A percentile compares a stretch with the other conserved stretches of the same genome.
These are phyloP conservation scores for Aspergillus eucalypticola DNA, from an alignment of 2,329 filamentous ascomycete species.

Conservation along the genomic window DNA sequence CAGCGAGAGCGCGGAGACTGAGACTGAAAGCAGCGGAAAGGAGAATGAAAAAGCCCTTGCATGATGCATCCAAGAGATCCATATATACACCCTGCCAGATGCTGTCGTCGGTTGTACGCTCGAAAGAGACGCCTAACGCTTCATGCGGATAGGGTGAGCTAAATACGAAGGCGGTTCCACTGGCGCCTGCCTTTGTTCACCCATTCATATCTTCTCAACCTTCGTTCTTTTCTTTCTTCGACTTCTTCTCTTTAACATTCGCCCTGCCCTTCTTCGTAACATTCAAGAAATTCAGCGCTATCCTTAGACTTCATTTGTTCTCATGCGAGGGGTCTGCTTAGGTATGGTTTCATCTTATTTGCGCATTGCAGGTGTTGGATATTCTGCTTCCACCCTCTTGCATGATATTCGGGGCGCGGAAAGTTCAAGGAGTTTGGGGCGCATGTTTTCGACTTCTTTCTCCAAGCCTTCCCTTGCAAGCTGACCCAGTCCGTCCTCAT, in stretches of 20 bases:
- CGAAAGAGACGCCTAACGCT: slow-evolving; percentile 33
- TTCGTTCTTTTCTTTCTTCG: neutral
- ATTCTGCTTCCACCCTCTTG: slow-evolving; percentile 1
- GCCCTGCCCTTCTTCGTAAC: neutral
- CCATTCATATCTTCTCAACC: slow-evolving; percentile 4
- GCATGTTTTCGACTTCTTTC: neutral
- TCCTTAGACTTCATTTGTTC: slow-evolving; percentile 9
- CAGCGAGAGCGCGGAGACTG: slow-evolving; percentile 34
- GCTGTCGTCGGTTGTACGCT: slow-evolving; percentile 38
- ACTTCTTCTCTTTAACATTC: slow-evolving; percentile 1
- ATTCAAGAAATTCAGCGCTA: neutral
- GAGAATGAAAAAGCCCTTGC: slow-evolving; percentile 33
- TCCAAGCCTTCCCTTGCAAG: neutral
- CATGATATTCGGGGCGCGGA: neutral
- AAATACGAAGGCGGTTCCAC: slow-evolving; percentile 15
- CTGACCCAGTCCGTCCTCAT: neutral
- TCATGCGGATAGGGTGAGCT: slow-evolving; percentile 28
- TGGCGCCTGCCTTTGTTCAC: neutral
- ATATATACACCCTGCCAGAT: slow-evolving; percentile 32
- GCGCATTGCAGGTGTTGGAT: slow-evolving; percentile 18
- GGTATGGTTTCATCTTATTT: neutral
- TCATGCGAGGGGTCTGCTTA: slow-evolving; percentile 8
- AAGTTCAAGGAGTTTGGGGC: neutral
- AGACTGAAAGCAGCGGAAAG: slow-evolving; percentile 43
- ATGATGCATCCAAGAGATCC: slow-evolving; percentile 26